Evolutionary conservation across 768 basidiomycete genomes (phyloP), one percentile per base, ranked within the genome.

Genomic region (Suillus tomentosus): DNA sequence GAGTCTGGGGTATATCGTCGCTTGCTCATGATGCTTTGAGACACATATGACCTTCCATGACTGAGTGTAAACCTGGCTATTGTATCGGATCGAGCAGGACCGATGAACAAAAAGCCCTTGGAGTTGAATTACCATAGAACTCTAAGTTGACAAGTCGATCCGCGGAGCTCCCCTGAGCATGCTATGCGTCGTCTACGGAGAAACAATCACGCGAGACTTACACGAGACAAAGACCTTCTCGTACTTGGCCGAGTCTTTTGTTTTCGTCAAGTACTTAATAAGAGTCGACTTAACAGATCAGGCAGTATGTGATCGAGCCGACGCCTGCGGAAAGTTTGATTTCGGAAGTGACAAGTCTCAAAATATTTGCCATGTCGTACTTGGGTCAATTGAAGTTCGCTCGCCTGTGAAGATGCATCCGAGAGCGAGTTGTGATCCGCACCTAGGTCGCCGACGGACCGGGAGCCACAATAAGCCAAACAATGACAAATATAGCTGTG

Each of bases 391-490:
- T 48, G 47, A 58, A 58, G 36, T 58, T 58, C 34, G 34, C 34
- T 36, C 34, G 56, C 24, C 55, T 57, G 19, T 57, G 31, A 19
- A 57, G 55, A 57, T 57, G 24, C 4, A 22, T 57, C 39, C 51
- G 51, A 53, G 27, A 53, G 17, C 27, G 51, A 31, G 9, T 31
- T 53, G 11, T 53, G 51, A 53, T 53, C 51, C 51, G 51, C 51
- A 19, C 24, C 51, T 22, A 47, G n/a, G 19, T 10, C 42, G 27
- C 40, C 19, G 57, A 6, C n/a, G 42, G 42, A 27, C 36, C 53
- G 60, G 51, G 48, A 61, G 57, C 59, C 62, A 64, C 64, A 62
- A 51, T 40, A 54, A 64, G 58, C 14, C 62, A 68, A 76, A 73
- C 65, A 75, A 64, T 24, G 56, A 54, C 69, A 73, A 68, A 65